Conservation (phyloP, 306 rosid genomes). For the Trifolium pratense region DNA sequence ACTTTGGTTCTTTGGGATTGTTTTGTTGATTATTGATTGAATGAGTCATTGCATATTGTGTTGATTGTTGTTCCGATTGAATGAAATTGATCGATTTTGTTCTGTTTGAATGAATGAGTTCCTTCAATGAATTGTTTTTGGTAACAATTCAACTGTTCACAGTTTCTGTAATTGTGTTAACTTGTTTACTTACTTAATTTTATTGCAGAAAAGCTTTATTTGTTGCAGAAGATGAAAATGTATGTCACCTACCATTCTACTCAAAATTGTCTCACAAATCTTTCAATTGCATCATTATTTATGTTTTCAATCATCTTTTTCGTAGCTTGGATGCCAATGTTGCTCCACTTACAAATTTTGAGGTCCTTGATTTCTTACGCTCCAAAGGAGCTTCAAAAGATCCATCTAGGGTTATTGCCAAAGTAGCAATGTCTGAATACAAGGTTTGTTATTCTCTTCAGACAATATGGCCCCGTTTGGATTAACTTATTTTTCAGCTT, state of each 20-base stretch:
- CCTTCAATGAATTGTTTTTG: no score
- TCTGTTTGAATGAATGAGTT: no score
- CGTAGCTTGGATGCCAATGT: constrained; percentile 64
- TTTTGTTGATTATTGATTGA: no score
- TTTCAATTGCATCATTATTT: constrained; percentile 6
- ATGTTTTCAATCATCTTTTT: constrained; percentile 23
- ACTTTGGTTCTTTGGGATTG: no score
- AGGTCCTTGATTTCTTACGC: constrained; percentile 71
- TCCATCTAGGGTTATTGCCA: constrained; percentile 66
- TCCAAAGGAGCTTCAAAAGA: constrained; percentile 77
- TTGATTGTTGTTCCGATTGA: no score
- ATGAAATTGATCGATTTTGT: no score
- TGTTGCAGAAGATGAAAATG: constrained; percentile 55
- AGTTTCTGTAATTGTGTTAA: neutral
- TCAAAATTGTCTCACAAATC: neutral
- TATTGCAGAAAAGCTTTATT: neutral
- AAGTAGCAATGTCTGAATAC: constrained; percentile 67
- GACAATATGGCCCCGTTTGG: no score
- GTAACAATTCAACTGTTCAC: no score
- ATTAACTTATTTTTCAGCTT: no score
- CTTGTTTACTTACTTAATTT: constrained; percentile 1
- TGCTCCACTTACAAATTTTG: constrained; percentile 70
- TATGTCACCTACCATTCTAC: constrained; percentile 35
- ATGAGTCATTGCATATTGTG: no score
- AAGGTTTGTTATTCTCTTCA: constrained; percentile 48